Evolutionary conservation across 2,329 filamentous ascomycete genomes (phyloP), one percentile per base, ranked within the genome.

Genomic region (Beauveria scarabaeidicola): DNA sequence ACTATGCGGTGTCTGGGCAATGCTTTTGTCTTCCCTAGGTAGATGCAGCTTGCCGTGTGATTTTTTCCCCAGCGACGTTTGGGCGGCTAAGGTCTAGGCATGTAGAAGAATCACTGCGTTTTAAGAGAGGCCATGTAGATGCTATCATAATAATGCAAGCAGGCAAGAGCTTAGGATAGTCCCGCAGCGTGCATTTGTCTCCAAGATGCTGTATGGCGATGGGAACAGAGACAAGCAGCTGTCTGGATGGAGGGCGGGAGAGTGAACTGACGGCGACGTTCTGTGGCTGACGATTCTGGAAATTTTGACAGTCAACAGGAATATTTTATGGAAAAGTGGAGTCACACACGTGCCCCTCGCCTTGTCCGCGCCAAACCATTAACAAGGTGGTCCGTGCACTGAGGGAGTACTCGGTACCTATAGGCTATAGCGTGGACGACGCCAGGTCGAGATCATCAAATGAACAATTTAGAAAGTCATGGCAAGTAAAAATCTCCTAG

Each of bases 331-430:
- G 41, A 65, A 65, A 44, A 63, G 67, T 69, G 69, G 68, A 62
- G 62, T 54, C 23, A 40, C 58, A 64, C 70, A 71, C 69, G 69
- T 72, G 69, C 69, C 63, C 61, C 23, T 25, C 27, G 43, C 52
- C 36, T 41, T 43, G 53, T 8, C 27, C 32, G 53, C 53, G 29
- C 25, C 54, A 19, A 41, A 61, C 54, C 56, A 55, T 55, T 54
- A 58, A 54, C 58, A 40, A 21, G 8, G 10, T 58, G 54, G 59
- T 44, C 54, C 53, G 53, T 58, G 59, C 59, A 38, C 54, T 13
- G 17, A 13, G 29, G 5, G 52, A 41, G 21, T 11, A 5, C 29
- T n/a, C n/a, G n/a, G n/a, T n/a, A n/a, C n/a, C n/a, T n/a, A n/a
- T n/a, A n/a, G n/a, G n/a, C n/a, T n/a, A 48, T 57, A 10, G 46